These are phyloP conservation scores for Eucalyptus regnans DNA, from an alignment of 345 rosid genomes.

Conservation along the genomic window DNA sequence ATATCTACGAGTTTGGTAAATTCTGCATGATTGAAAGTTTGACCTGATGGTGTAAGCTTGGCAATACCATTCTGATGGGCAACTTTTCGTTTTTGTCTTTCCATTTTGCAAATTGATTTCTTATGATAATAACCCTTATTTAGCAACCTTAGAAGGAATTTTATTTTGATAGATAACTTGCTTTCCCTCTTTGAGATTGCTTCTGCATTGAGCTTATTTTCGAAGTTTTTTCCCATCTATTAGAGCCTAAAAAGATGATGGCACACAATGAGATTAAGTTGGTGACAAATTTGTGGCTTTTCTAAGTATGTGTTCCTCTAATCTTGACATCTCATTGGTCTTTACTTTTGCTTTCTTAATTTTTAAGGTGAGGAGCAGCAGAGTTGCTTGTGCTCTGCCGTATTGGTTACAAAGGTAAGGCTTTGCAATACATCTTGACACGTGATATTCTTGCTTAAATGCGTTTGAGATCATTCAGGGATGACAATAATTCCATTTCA, in stretches of 20 bases:
- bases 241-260: background rate
- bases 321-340: background rate
- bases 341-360: background rate
- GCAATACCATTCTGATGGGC: background rate
- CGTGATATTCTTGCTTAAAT: background rate
- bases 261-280: background rate
- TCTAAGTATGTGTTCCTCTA: background rate
- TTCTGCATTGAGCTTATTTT: background rate
- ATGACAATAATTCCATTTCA: constrained; percentile 1
- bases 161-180: background rate
- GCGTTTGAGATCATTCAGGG: background rate
- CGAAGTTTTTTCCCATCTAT: background rate
- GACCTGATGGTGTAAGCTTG: background rate
- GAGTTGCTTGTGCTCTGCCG: constrained; percentile 43
- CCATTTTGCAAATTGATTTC: background rate
- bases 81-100: background rate
- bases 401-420: constrained; percentile 45
- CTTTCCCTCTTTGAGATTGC: background rate
- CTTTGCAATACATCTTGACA: background rate
- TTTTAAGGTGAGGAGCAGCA: constrained; percentile 44
- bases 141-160: background rate
- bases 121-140: background rate
- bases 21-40: background rate
- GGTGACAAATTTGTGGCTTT: background rate
- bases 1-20: background rate